These are phyloP conservation scores for Trebouxia sp. DNA, from an alignment of 139 green algal species.

Conservation along the genomic window DNA sequence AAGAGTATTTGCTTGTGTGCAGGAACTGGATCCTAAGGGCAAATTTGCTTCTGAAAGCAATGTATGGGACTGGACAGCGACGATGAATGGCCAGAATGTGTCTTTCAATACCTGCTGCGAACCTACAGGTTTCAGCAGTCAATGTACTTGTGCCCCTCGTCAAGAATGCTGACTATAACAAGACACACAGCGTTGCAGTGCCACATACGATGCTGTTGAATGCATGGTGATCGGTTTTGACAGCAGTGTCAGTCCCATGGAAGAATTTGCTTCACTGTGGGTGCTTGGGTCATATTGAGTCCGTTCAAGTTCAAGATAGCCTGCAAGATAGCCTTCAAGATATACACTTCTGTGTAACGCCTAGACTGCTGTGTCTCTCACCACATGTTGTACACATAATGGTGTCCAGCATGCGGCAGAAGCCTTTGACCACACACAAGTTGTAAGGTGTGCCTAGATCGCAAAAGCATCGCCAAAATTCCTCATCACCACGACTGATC, in stretches of 20 bases:
- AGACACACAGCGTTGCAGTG: not conserved
- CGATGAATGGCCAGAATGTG: slow-evolving; percentile 15
- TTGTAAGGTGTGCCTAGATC: not conserved
- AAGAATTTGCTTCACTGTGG: no score
- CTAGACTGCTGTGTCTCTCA: not conserved
- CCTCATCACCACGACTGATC: slow-evolving; percentile 2
- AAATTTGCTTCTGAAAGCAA: slow-evolving; percentile 68
- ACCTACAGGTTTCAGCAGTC: slow-evolving; percentile 42
- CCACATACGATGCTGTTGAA: no score
- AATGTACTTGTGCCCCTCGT: slow-evolving; percentile 46
- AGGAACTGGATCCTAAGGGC: slow-evolving; percentile 66
- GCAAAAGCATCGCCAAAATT: slow-evolving; percentile 8
- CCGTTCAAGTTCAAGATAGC: no score
- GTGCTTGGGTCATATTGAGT: no score
- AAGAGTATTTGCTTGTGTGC: not conserved
- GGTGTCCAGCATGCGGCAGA: no score
- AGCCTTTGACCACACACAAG: not conserved
- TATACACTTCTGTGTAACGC: no score
- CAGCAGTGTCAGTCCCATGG: no score
- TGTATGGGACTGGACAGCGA: slow-evolving; percentile 66
- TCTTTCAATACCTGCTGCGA: slow-evolving; percentile 27
- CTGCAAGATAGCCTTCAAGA: no score
- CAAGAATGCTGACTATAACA: not conserved
- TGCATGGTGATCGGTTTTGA: no score
- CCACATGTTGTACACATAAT: no score